These are phyloP conservation scores for Arthrobotrys sphaeroides DNA, from an alignment of 2,329 filamentous ascomycete genomes.

Conservation along the genomic window DNA sequence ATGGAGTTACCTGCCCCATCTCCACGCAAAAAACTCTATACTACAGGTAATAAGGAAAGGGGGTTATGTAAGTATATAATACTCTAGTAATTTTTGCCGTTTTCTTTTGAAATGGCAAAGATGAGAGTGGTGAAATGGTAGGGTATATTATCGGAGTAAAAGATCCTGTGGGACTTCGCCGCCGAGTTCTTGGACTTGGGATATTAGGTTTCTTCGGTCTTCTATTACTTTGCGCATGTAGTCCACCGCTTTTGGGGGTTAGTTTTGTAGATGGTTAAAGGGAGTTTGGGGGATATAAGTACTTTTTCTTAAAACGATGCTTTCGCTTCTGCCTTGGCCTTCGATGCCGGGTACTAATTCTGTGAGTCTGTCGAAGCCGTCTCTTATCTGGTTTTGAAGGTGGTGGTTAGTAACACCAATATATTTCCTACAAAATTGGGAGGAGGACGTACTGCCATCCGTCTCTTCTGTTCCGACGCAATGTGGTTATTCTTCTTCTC, in stretches of 20 bases:
- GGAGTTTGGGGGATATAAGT: not conserved
- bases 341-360: conserved; percentile 81
- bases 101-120: not conserved
- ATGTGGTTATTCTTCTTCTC: conserved; percentile 81
- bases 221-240: conserved; percentile 71
- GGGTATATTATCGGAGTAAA: conserved; percentile 35
- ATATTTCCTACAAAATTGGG: not conserved
- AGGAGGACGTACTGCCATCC: conserved; percentile 55
- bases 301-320: conserved; percentile 77
- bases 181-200: conserved; percentile 69
- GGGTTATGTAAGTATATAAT: not conserved
- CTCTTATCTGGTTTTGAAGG: no score
- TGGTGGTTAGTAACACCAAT: conserved; percentile 61
- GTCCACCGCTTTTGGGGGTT: conserved; percentile 65
- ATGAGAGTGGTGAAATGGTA: no score
- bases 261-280: not conserved
- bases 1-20: no score
- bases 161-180: conserved; percentile 64
- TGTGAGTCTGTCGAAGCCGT: conserved; percentile 83
- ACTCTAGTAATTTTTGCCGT: not conserved
- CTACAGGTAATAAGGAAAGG: no score
- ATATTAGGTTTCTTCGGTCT: conserved; percentile 69
- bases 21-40: no score
- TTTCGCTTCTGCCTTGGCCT: conserved; percentile 85
- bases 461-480: conserved; percentile 69